phyloP scores from a whole-genome alignment of 2,329 filamentous ascomycete genomes.

The Penicillium sp. region DNA sequence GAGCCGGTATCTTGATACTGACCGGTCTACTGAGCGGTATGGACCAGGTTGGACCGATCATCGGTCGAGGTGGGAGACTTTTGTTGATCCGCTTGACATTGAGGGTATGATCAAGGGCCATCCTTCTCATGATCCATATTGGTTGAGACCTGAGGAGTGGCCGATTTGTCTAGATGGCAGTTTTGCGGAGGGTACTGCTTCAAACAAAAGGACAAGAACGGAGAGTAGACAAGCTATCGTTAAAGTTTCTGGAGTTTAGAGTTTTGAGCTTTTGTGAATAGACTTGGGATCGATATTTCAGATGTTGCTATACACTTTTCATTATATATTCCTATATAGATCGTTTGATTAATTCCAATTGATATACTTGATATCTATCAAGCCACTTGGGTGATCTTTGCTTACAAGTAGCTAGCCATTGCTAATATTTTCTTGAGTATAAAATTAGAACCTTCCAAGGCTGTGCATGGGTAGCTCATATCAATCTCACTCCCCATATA shows the following conservation, averaged over 20 bases:
- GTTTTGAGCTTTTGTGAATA: neutral
- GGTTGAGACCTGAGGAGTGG: conserved; percentile 29
- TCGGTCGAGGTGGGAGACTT: conserved; percentile 27
- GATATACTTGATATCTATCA: no score
- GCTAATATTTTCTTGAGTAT: no score
- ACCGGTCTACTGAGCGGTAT: conserved; percentile 29
- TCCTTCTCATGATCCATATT: conserved; percentile 30
- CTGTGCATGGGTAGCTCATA: no score
- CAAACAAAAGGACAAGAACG: conserved; percentile 13
- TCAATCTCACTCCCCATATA: no score
- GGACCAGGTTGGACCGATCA: conserved; percentile 36
- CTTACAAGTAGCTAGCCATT: no score
- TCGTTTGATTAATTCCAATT: neutral
- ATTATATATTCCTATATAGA: no score
- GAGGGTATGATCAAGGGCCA: conserved; percentile 24
- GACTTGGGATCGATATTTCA: no score
- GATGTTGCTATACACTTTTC: no score
- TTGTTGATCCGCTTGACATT: conserved; percentile 31
- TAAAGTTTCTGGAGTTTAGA: neutral
- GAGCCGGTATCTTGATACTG: conserved; percentile 29
- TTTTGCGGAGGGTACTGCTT: conserved; percentile 25
- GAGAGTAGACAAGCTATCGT: neutral
- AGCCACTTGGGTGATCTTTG: no score
- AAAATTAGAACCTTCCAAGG: no score
- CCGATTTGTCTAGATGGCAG: conserved; percentile 28